Evolutionary conservation across 176 grass and related monocot genomes (phyloP).

Genomic region (Calamus simplicifolius): DNA sequence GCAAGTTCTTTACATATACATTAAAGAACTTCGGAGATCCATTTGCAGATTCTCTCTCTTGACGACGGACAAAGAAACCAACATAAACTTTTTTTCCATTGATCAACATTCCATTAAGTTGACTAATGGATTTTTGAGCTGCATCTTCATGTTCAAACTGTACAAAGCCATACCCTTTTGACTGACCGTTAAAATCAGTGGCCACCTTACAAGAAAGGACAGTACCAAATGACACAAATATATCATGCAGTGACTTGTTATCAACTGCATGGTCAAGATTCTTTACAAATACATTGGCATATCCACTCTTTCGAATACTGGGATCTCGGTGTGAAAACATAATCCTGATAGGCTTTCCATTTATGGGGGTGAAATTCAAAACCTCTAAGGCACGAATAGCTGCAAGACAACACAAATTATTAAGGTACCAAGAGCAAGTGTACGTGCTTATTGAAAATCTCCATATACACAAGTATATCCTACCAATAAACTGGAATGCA

Average conservation of each 20-base stretch:
- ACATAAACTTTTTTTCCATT: conserved; percentile 36
- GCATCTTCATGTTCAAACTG: conserved; percentile 31
- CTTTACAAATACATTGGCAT: conserved; percentile 42
- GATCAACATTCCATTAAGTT: conserved; percentile 33
- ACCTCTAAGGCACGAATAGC: conserved; percentile 27
- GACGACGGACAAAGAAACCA: conserved; percentile 15
- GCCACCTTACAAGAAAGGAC: conserved; percentile 50
- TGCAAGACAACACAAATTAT: conserved; percentile 11
- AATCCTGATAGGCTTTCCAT: conserved; percentile 28
- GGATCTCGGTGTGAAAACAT: conserved; percentile 48
- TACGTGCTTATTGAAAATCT: neutral
- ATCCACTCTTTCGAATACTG: conserved; percentile 19
- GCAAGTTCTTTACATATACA: conserved; percentile 46
- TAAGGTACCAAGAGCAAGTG: neutral
- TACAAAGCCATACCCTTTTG: conserved; percentile 42
- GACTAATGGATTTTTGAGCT: conserved; percentile 26
- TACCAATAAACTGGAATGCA: too few species aligned
- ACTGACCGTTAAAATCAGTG: conserved; percentile 21
- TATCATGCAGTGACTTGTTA: conserved; percentile 22
- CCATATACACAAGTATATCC: too few species aligned
- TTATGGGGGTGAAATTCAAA: conserved; percentile 31
- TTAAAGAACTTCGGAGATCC: conserved; percentile 24
- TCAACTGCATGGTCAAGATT: conserved; percentile 38
- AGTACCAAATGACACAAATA: conserved; percentile 23
- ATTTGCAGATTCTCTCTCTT: conserved; percentile 9